These are phyloP conservation scores for Sedum album DNA, from an alignment of 164 flowering plant genomes.

Conservation along the genomic window DNA sequence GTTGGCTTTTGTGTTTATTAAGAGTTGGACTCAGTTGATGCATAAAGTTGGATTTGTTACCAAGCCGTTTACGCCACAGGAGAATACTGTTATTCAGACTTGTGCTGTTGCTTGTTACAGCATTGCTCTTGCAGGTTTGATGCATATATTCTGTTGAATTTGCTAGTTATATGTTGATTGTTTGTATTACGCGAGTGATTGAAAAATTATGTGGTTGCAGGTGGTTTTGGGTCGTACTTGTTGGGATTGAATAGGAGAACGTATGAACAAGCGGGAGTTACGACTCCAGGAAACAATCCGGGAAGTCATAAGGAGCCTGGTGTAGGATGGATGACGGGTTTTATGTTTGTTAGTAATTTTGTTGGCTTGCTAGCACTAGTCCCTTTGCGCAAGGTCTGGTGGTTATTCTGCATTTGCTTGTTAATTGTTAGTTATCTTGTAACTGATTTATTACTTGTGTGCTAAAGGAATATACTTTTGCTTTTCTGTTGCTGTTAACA, in stretches of 20 bases:
- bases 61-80: slow-evolving; percentile 54
- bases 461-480: background rate
- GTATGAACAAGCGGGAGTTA: slow-evolving; percentile 49
- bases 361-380: slow-evolving; percentile 59
- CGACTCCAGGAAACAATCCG: slow-evolving; percentile 45
- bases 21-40: slow-evolving; percentile 46
- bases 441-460: background rate
- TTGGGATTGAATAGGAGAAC: slow-evolving; percentile 31
- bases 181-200: no score
- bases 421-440: background rate
- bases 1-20: slow-evolving; percentile 44
- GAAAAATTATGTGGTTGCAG: background rate
- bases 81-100: slow-evolving; percentile 55
- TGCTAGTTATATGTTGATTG: no score
- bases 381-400: slow-evolving; percentile 54
- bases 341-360: slow-evolving; percentile 44
- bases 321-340: slow-evolving; percentile 59
- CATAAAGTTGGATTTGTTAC: slow-evolving; percentile 29
- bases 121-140: slow-evolving; percentile 54
- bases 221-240: background rate
- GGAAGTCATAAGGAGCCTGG: slow-evolving; percentile 42
- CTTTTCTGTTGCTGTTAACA: slow-evolving; percentile 13
- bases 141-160: no score
- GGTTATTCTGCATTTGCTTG: background rate
- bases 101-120: slow-evolving; percentile 66